Evolutionary conservation across 2,329 filamentous ascomycete species (phyloP).

Genomic region (Cercospora sesami): DNA sequence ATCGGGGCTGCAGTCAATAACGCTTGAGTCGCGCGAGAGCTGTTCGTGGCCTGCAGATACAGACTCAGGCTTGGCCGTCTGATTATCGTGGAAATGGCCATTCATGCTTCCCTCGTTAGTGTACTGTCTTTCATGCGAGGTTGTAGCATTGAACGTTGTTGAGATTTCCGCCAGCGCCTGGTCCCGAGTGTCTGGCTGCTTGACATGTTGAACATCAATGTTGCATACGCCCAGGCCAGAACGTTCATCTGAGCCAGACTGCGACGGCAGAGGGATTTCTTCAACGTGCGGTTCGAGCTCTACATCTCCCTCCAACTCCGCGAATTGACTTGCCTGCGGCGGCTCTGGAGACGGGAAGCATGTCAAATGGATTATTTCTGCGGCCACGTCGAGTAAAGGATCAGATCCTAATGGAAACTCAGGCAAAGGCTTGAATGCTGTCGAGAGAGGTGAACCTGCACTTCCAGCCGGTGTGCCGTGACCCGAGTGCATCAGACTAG

Average conservation of each 20-base stretch:
- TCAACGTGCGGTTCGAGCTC: neutral
- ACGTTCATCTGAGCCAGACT: neutral
- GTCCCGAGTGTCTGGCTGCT: neutral
- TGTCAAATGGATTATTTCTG: neutral
- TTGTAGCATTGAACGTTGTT: neutral
- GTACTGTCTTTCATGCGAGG: neutral
- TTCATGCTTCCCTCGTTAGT: neutral
- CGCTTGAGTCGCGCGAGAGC: neutral
- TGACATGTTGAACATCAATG: neutral
- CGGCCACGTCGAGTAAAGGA: slow-evolving; percentile 3
- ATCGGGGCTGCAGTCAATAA: neutral
- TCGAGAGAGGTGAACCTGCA: neutral
- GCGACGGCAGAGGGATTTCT: neutral
- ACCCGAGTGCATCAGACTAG: neutral
- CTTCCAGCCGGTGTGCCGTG: neutral
- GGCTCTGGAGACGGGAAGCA: neutral
- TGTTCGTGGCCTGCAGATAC: neutral
- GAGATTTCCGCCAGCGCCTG: neutral
- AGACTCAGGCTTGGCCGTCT: neutral
- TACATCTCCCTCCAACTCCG: slow-evolving; percentile 18
- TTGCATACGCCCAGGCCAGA: neutral
- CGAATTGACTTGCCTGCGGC: slow-evolving; percentile 12
- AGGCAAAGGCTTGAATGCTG: slow-evolving; percentile 13
- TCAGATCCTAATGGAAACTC: slow-evolving; percentile 14
- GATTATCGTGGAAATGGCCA: neutral